Evolutionary conservation across 306 rosid genomes (phyloP).

Genomic region (Quercus variabilis): DNA sequence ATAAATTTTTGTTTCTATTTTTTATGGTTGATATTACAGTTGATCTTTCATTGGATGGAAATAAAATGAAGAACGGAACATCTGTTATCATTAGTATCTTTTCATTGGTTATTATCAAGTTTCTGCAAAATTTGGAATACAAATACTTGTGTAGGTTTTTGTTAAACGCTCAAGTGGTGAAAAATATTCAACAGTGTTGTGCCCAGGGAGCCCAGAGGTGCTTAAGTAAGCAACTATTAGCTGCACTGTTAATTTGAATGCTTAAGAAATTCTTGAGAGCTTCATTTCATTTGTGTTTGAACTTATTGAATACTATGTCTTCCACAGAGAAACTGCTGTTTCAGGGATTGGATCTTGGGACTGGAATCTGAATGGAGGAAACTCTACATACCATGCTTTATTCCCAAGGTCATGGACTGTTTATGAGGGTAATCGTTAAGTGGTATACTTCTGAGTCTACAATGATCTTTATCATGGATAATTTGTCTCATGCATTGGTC

Average conservation of each 20-base stretch:
- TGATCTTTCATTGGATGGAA: not conserved
- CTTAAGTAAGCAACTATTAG: slow-evolving; percentile 45
- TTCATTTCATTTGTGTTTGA: slow-evolving; percentile 1
- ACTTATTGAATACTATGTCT: slow-evolving; percentile 20
- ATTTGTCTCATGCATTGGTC: slow-evolving; percentile 18
- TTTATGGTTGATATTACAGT: not conserved
- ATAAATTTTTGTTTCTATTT: not conserved
- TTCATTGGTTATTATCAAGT: not conserved
- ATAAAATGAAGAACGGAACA: not conserved
- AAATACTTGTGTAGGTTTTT: slow-evolving; percentile 55
- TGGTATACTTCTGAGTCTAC: slow-evolving; percentile 19
- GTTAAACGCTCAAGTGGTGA: slow-evolving; percentile 73
- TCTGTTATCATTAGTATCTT: not conserved
- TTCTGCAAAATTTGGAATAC: not conserved
- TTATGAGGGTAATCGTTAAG: slow-evolving; percentile 59
- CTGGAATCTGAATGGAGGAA: slow-evolving; percentile 81
- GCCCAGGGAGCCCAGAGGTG: slow-evolving; percentile 52
- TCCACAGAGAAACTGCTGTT: slow-evolving; percentile 54
- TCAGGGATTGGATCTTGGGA: slow-evolving; percentile 92
- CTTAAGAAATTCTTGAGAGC: slow-evolving; percentile 9
- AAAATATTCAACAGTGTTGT: slow-evolving; percentile 68
- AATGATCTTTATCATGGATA: slow-evolving; percentile 11
- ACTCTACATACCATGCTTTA: slow-evolving; percentile 81
- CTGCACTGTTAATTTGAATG: slow-evolving; percentile 8
- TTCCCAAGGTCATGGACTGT: slow-evolving; percentile 95